Percentiles rank a stretch among this genome's conserved stretches.
Evolutionary conservation across 2,329 filamentous ascomycete species (phyloP).

Genomic region (Neoscytalidium dimidiatum): DNA sequence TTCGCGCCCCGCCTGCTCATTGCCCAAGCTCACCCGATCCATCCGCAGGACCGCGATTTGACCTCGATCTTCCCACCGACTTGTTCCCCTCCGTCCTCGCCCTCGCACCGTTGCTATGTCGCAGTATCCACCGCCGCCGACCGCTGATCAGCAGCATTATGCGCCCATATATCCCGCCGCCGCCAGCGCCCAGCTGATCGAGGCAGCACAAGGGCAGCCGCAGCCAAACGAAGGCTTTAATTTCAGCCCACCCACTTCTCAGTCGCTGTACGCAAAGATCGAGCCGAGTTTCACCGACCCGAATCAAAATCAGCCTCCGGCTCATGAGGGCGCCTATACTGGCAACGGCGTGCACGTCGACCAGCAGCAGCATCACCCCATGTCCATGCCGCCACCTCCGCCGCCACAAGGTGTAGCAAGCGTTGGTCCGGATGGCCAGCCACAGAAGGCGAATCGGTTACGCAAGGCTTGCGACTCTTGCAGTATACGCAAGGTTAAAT

Average conservation of each 20-base stretch:
- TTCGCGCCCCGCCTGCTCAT: not conserved
- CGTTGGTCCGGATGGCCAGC: slow-evolving; percentile 22
- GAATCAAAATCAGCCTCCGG: slow-evolving; percentile 6
- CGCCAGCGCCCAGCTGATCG: slow-evolving; percentile 25
- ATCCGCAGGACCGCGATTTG: not conserved
- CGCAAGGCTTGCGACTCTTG: slow-evolving; percentile 46
- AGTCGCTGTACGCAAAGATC: slow-evolving; percentile 24
- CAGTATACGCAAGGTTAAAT: slow-evolving; percentile 51
- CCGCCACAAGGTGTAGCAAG: slow-evolving; percentile 15
- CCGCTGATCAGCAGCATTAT: slow-evolving; percentile 34
- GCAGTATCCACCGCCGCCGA: slow-evolving; percentile 29
- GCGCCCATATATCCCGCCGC: slow-evolving; percentile 35
- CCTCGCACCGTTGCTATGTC: slow-evolving; percentile 18
- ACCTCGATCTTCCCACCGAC: not conserved
- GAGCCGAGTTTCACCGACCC: slow-evolving; percentile 21
- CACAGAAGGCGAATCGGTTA: slow-evolving; percentile 38
- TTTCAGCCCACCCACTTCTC: slow-evolving; percentile 15
- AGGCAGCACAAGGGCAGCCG: slow-evolving; percentile 19
- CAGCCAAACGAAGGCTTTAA: slow-evolving; percentile 21
- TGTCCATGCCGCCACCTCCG: slow-evolving; percentile 15
- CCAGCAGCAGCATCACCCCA: slow-evolving; percentile 18
- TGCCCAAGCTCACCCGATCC: slow-evolving; percentile 13
- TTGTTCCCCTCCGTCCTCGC: not conserved
- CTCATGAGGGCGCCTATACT: slow-evolving; percentile 15
- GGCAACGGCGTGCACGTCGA: slow-evolving; percentile 15